Percentiles rank a stretch among this genome's conserved stretches.
Conservation (phyloP, 1,284 basidiomycete species). For the Tilletiopsis washingtonensis region DNA sequence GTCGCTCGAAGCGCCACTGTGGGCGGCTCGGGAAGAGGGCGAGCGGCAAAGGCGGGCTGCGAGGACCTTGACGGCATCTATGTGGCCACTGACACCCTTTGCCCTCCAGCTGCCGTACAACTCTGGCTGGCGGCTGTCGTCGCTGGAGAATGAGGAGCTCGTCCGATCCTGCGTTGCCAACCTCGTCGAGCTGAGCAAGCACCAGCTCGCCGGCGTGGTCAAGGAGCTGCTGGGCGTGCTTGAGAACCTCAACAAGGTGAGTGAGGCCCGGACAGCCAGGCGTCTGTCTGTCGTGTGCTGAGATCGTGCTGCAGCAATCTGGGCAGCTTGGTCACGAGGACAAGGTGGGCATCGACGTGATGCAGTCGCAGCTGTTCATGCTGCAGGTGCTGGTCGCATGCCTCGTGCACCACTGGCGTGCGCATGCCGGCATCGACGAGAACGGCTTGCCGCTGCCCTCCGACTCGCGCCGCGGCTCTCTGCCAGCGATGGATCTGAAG, state of each 20-base stretch:
- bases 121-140: conserved; percentile 25
- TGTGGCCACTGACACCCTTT: background rate
- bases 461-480: background rate
- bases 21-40: too few species aligned
- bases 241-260: conserved; percentile 29
- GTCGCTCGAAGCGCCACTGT: too few species aligned
- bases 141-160: conserved; percentile 33
- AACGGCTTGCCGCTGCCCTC: conserved; percentile 10
- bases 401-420: conserved; percentile 67
- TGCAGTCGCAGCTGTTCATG: conserved; percentile 82
- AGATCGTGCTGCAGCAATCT: background rate
- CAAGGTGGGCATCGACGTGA: conserved; percentile 48
- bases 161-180: conserved; percentile 32
- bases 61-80: background rate
- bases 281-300: too few species aligned
- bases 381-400: conserved; percentile 70
- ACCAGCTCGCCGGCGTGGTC: conserved; percentile 27
- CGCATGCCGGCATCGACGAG: background rate
- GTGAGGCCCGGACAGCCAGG: background rate
- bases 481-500: background rate
- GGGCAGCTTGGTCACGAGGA: conserved; percentile 12
- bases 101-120: conserved; percentile 24
- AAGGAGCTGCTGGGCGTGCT: conserved; percentile 30
- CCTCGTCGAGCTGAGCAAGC: conserved; percentile 33
- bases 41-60: too few species aligned